A percentile compares a stretch with the other conserved stretches of the same genome.
Evolutionary conservation across 2,329 filamentous ascomycete genomes (phyloP).

Genomic region (Penicillium sp.): DNA sequence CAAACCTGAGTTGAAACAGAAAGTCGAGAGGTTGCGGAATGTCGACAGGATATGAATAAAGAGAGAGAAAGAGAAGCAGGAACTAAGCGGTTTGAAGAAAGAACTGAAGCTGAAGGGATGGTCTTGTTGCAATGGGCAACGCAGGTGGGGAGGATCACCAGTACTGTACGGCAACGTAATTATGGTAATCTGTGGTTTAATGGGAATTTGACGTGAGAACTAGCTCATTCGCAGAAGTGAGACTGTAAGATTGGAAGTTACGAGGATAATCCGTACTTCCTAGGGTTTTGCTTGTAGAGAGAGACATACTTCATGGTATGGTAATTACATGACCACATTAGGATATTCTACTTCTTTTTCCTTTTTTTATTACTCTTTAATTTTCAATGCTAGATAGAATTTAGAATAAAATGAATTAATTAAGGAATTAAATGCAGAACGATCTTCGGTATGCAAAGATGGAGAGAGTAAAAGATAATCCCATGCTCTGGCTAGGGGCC

Average conservation of each 20-base stretch:
- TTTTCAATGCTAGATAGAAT: background rate
- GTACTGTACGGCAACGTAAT: slow-evolving; percentile 9
- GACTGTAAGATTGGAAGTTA: background rate
- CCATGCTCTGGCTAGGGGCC: slow-evolving; percentile 11
- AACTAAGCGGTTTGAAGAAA: slow-evolving; percentile 32
- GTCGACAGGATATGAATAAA: slow-evolving; percentile 24
- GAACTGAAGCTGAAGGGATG: slow-evolving; percentile 44
- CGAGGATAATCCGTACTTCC: background rate
- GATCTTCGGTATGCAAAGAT: slow-evolving; percentile 4
- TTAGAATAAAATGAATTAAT: background rate
- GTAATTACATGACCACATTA: background rate
- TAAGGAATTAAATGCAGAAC: background rate
- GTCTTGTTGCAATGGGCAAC: slow-evolving; percentile 45
- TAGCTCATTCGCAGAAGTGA: background rate
- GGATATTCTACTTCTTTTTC: background rate
- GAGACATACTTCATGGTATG: background rate
- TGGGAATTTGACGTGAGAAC: slow-evolving; percentile 1
- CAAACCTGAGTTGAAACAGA: slow-evolving; percentile 1
- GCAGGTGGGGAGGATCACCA: slow-evolving; percentile 42
- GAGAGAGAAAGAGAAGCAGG: slow-evolving; percentile 24
- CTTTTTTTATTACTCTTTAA: too few species aligned
- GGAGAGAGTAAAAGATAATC: slow-evolving; percentile 8
- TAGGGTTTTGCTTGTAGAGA: too few species aligned
- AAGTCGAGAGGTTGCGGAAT: slow-evolving; percentile 20
- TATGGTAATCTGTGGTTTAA: background rate